A percentile compares a stretch with the other conserved stretches of the same genome.
Conservation (phyloP, 2,329 filamentous ascomycete genomes). For the Fonsecaea pugnacius region DNA sequence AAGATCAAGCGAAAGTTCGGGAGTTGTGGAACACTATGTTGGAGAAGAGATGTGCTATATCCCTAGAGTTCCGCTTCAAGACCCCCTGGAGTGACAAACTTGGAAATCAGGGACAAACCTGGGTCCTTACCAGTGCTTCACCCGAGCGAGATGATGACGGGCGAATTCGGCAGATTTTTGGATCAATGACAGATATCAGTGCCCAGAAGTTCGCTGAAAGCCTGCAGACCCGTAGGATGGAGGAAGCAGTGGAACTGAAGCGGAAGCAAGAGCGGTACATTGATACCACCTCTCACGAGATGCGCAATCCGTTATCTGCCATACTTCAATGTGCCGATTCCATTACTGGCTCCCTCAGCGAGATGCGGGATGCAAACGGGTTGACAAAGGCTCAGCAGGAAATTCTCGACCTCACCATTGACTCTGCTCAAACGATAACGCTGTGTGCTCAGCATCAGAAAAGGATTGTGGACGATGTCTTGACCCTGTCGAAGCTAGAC, state of each 20-base stretch:
- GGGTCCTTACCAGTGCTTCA: conserved; percentile 60
- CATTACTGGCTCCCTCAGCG: conserved; percentile 54
- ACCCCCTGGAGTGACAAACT: conserved; percentile 57
- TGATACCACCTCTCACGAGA: conserved; percentile 67
- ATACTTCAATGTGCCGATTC: conserved; percentile 64
- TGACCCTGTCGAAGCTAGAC: conserved; percentile 76
- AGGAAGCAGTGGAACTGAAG: conserved; percentile 82
- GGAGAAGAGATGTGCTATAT: conserved; percentile 41
- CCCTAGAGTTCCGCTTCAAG: conserved; percentile 59
- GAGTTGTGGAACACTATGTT: conserved; percentile 36
- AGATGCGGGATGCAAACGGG: conserved; percentile 49
- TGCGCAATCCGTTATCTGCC: conserved; percentile 62
- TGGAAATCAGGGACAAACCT: conserved; percentile 57
- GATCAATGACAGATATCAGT: conserved; percentile 77
- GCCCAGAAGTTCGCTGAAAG: conserved; percentile 84
- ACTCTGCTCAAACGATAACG: conserved; percentile 76
- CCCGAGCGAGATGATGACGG: conserved; percentile 57
- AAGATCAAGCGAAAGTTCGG: conserved; percentile 53
- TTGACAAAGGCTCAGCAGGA: conserved; percentile 31
- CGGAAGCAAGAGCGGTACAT: conserved; percentile 80
- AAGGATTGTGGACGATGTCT: conserved; percentile 74
- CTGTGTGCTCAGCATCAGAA: conserved; percentile 81
- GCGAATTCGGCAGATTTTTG: conserved; percentile 58
- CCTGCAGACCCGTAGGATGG: conserved; percentile 74
- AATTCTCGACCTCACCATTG: conserved; percentile 61